Evolutionary conservation across 345 rosid genomes (phyloP), one percentile per base, ranked within the genome.

Genomic region (Salix suchowensis): DNA sequence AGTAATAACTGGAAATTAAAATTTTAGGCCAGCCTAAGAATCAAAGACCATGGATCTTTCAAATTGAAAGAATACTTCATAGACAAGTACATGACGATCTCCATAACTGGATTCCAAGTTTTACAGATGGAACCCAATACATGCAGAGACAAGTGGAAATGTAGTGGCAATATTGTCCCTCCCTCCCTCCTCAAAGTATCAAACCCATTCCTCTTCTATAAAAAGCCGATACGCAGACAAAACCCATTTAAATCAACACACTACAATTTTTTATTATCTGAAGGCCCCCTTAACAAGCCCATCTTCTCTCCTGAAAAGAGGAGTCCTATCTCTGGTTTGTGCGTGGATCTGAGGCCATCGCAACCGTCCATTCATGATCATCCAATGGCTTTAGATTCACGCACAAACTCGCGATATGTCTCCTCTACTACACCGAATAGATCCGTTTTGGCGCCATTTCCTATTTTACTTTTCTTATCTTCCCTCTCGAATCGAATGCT

Each of bases 331-430:
- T 50, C 84, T 4, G 54, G 87, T 75, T 78, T 76, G 77, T 44
- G 79, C 64, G 74, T 64, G 80, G 73, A 79, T 82, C 82, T 30
- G 71, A 74, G 75, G 46, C 74, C 79, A 78, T 80, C 81, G 6
- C 21, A 15, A 58, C 86, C 82, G 85, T 77, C 66, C 46, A 34
- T 16, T 46, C 0, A 2, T 2, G 18, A 15, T 9, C 23, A 75
- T 65, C 71, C 3, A 61, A 40, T 15, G 81, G 75, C 14, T 80
- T 78, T 78, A 74, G 89, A 82, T 80, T 84, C 79, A 79, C 84
- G 82, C 86, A 77, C 82, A 78, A 82, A 78, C 83, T 78, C 78
- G 71, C 13, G 76, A 82, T 82, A 36, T 34, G 80, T 60, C 72
- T 74, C 71, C 16, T 71, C 72, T 8, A 40, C n/a, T 13, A 68